Evolutionary conservation across 345 rosid species (phyloP), one percentile per base, ranked within the genome.

Genomic region (Populus ilicifolia): DNA sequence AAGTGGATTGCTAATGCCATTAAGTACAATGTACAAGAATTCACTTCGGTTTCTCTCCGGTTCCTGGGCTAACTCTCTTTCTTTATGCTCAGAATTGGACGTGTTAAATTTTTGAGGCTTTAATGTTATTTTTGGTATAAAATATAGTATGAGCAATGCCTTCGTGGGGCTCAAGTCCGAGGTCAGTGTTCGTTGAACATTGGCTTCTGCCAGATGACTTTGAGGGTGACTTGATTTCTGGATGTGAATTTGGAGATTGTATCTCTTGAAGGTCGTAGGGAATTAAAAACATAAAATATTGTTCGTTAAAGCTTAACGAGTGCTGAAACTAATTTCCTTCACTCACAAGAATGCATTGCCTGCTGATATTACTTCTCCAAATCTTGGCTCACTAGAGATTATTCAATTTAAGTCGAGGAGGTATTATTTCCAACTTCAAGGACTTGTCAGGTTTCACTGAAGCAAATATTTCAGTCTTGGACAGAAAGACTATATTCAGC

Each of bases 381-480:
- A 63, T 43, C 69, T 62, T 62, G 77, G 7, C 25, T 74, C 59
- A 16, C 14, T 74, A 20, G 77, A 74, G 69, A 74, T 36, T 52
- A 27, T 63, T 63, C 59, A 54, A 25, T 74, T 74, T 63, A 50
- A 62, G 16, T 69, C 30, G 43, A 43, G 30, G 25, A 74, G 35
- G 21, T 74, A 33, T 33, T 33, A 4, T 33, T 33, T 33, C 36
- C 36, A 33, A 33, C 20, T 20, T 74, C 33, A 43, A 64, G 39
- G 39, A 73, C 23, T 43, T 74, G 7, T 44, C 44, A 8, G 39
- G 70, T 44, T 35, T 75, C 39, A 41, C 23, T 21, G 64, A 30
- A 48, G 71, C 48, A 14, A 46, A 41, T 66, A 70, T 75, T 75
- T 67, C 56, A 44, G 63, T 74, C 56, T 43, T 74, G 77, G 69